A percentile compares a stretch with the other conserved stretches of the same genome.
Evolutionary conservation across 139 green algal genomes (phyloP).

Genomic region (Chlorella sp.): DNA sequence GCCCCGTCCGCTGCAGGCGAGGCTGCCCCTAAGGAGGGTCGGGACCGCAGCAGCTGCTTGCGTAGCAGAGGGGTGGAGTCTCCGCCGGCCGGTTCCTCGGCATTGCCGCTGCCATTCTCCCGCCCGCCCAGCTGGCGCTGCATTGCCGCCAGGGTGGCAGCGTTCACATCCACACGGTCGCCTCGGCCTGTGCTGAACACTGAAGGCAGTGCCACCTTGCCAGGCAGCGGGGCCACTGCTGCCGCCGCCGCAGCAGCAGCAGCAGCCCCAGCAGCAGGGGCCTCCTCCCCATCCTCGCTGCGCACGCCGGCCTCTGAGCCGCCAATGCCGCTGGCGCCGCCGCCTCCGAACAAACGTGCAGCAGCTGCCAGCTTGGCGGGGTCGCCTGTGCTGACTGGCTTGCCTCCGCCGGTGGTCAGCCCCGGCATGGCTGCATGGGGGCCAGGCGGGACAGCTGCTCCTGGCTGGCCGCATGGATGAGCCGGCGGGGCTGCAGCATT

Average conservation of each 20-base stretch:
- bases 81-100: neutral
- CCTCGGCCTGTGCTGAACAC: slow-evolving; percentile 5
- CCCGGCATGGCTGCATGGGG: neutral
- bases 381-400: neutral
- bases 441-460: neutral
- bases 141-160: neutral
- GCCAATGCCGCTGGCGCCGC: neutral
- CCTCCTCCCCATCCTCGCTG: neutral
- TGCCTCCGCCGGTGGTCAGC: neutral
- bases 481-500: neutral
- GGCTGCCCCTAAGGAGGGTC: neutral
- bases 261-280: neutral
- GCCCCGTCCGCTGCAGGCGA: neutral
- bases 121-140: neutral
- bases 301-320: neutral
- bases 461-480: neutral
- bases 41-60: slow-evolving; percentile 15
- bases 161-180: neutral
- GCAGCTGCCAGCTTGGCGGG: neutral
- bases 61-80: slow-evolving; percentile 13
- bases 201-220: neutral
- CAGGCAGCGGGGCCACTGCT: neutral
- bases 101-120: too few species aligned
- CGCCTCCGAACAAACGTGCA: neutral
- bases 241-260: too few species aligned